These are phyloP conservation scores for Ascosphaera pollenicola DNA, from an alignment of 2,329 filamentous ascomycete species.

Conservation along the genomic window DNA sequence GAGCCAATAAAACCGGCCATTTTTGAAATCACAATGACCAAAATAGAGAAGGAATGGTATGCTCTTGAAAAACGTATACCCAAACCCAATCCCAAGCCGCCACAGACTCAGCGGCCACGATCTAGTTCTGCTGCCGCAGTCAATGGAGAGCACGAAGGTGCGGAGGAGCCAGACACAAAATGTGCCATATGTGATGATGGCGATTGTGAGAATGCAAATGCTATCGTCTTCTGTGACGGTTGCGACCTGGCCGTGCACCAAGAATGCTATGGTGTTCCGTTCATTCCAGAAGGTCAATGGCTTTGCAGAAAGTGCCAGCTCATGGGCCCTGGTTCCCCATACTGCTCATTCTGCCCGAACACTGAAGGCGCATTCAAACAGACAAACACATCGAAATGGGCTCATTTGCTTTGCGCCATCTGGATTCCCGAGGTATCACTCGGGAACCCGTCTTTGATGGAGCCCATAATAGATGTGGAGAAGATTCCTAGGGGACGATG, in stretches of 20 bases:
- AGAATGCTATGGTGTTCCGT: conserved; percentile 95
- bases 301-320: conserved; percentile 91
- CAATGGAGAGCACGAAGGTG: conserved; percentile 64
- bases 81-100: conserved; percentile 89
- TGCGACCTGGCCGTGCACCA: conserved; percentile 96
- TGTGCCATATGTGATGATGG: conserved; percentile 96
- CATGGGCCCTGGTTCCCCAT: conserved; percentile 76
- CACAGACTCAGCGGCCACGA: conserved; percentile 76
- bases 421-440: conserved; percentile 97
- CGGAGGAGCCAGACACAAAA: conserved; percentile 89
- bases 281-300: conserved; percentile 98
- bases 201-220: conserved; percentile 98
- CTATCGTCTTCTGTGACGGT: conserved; percentile 96
- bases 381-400: conserved; percentile 90
- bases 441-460: conserved; percentile 93
- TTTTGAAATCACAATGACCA: conserved; percentile 95
- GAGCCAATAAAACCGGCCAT: conserved; percentile 78
- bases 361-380: conserved; percentile 97
- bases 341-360: conserved; percentile 96
- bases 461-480: conserved; percentile 93
- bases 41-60: conserved; percentile 98
- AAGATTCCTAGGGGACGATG: conserved; percentile 89
- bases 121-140: conserved; percentile 90
- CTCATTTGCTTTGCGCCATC: conserved; percentile 86
- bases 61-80: conserved; percentile 89